Percentiles rank a stretch among this genome's conserved stretches.
Evolutionary conservation across 495 filamentous ascomycete genomes (phyloP).

Genomic region (Clohesyomyces aquaticus): DNA sequence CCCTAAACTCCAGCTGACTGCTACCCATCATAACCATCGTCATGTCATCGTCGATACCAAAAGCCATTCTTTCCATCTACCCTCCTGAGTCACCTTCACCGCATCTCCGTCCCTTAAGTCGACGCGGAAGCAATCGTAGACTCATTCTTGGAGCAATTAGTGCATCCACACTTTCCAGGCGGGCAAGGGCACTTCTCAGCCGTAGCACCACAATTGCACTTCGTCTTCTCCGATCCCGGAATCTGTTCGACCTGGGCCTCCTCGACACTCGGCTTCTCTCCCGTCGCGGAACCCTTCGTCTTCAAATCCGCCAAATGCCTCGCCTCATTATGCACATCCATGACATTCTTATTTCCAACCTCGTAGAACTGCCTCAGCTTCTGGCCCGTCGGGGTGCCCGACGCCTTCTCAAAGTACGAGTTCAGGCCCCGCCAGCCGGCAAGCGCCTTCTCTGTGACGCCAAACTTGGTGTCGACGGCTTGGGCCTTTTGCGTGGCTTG

Average conservation of each 20-base stretch:
- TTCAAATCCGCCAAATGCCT: constrained; percentile 84
- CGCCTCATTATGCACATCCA: constrained; percentile 91
- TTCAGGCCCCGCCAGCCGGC: constrained; percentile 67
- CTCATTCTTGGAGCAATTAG: constrained; percentile 44
- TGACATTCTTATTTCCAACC: constrained; percentile 77
- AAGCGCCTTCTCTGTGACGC: constrained; percentile 73
- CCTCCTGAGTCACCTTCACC: too few species aligned
- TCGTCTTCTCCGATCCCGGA: constrained; percentile 48
- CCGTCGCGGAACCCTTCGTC: constrained; percentile 50
- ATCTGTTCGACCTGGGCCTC: constrained; percentile 41
- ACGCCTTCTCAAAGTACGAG: constrained; percentile 91
- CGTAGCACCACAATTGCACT: constrained; percentile 51
- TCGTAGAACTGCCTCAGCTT: constrained; percentile 85
- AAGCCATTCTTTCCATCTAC: too few species aligned
- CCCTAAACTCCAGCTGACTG: too few species aligned
- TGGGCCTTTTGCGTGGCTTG: constrained; percentile 80
- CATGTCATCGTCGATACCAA: too few species aligned
- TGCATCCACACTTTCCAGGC: constrained; percentile 50
- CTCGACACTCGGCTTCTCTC: constrained; percentile 28
- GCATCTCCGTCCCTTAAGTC: neutral
- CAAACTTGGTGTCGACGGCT: constrained; percentile 74
- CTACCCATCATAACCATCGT: too few species aligned
- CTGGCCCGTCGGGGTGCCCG: constrained; percentile 80
- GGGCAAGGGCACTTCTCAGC: constrained; percentile 49
- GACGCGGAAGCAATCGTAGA: neutral